Evolutionary conservation across 768 basidiomycete species (phyloP).

Genomic region (Imleria badia): DNA sequence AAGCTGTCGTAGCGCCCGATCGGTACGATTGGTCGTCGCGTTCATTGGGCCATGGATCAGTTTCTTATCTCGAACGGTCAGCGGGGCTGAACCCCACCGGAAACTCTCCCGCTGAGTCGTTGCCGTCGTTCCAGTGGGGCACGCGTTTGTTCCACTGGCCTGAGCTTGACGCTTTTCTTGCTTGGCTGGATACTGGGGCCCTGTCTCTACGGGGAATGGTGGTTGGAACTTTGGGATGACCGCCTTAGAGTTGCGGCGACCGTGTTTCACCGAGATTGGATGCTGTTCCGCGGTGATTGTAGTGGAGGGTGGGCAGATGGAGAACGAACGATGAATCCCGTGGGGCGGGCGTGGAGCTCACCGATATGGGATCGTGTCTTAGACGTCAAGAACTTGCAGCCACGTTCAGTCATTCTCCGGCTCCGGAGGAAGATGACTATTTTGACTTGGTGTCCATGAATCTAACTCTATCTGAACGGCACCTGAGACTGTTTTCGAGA

Average conservation of each 20-base stretch:
- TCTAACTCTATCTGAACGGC: no score
- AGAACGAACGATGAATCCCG: not conserved
- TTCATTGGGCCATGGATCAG: constrained; percentile 1
- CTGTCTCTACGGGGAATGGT: not conserved
- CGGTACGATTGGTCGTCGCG: not conserved
- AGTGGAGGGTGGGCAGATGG: not conserved
- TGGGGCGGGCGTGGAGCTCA: no score
- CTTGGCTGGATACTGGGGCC: not conserved
- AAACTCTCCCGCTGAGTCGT: not conserved
- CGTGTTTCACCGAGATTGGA: not conserved
- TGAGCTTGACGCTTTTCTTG: not conserved
- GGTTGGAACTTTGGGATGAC: not conserved
- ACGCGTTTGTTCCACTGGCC: not conserved
- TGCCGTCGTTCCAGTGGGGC: not conserved
- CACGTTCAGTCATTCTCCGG: no score
- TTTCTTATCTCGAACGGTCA: not conserved
- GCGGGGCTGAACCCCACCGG: not conserved
- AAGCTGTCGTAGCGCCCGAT: not conserved
- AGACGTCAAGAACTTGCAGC: no score
- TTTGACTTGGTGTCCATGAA: no score
- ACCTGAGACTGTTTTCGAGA: no score
- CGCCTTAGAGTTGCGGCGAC: not conserved
- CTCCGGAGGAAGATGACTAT: no score
- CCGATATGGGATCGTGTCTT: no score
- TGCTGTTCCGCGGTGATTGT: not conserved